Evolutionary conservation across 352 stramenopile genomes (phyloP).

Genomic region (Phytophthora fragariae): DNA sequence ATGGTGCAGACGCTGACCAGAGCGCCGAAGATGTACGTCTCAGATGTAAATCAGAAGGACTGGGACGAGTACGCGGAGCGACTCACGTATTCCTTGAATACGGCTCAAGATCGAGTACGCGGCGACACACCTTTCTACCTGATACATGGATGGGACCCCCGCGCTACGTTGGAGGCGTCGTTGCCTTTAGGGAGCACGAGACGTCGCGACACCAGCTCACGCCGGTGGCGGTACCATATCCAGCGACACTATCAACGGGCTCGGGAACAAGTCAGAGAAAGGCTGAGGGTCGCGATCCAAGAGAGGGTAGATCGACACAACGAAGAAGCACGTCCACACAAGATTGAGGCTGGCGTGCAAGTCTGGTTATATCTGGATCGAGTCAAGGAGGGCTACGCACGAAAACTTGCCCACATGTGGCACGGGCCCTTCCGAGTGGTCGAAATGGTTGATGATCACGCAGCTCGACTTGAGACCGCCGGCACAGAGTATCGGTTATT

Average conservation of each 20-base stretch:
- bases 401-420: neutral
- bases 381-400: neutral
- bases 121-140: neutral
- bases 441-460: neutral
- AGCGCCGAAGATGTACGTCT: neutral
- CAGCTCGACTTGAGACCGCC: no score
- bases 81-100: neutral
- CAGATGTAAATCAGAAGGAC: neutral
- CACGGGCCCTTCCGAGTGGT: neutral
- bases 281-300: neutral
- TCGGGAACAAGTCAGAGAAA: neutral
- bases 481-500: no score
- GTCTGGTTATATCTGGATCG: neutral
- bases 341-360: neutral
- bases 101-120: neutral
- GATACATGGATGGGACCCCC: neutral
- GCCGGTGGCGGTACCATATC: neutral
- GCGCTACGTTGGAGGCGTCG: neutral
- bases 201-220: neutral
- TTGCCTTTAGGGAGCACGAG: neutral
- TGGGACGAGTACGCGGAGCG: neutral
- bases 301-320: neutral
- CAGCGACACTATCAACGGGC: neutral
- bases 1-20: neutral
- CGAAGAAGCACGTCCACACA: neutral